phyloP scores from a whole-genome alignment of 1,284 basidiomycete genomes.

The Heimioporus retisporus region DNA sequence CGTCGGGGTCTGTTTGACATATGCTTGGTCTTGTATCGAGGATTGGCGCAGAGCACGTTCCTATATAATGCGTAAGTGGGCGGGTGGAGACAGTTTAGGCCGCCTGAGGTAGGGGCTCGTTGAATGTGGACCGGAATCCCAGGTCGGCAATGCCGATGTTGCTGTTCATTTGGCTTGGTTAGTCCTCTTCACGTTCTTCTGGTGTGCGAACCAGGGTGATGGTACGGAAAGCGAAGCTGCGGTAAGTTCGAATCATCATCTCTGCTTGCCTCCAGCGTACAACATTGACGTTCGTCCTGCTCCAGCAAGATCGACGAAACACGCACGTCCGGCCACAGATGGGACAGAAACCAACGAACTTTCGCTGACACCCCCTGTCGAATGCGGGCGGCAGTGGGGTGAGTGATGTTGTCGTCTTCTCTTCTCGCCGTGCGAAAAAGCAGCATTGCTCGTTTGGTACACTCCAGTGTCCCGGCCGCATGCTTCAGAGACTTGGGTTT shows the following conservation, averaged over 20 bases:
- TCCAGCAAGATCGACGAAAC: slow-evolving; percentile 20
- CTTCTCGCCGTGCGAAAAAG: slow-evolving; percentile 21
- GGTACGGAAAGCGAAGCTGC: slow-evolving; percentile 28
- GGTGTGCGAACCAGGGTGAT: slow-evolving; percentile 37
- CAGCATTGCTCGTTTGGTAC: slow-evolving; percentile 9
- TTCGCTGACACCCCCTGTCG: slow-evolving; percentile 22
- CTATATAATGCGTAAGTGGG: no score
- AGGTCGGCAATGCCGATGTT: slow-evolving; percentile 18
- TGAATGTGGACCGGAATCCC: no score
- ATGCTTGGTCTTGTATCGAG: no score
- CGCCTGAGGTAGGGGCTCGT: no score
- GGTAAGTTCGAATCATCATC: slow-evolving; percentile 46
- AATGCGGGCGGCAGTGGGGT: slow-evolving; percentile 28
- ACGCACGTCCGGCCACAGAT: slow-evolving; percentile 30
- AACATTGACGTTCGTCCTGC: slow-evolving; percentile 4
- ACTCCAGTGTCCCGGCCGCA: background rate
- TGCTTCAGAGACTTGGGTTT: slow-evolving; percentile 18
- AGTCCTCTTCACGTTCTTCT: slow-evolving; percentile 40
- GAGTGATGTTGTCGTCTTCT: slow-evolving; percentile 24
- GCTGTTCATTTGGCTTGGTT: slow-evolving; percentile 28
- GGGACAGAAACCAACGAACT: slow-evolving; percentile 33
- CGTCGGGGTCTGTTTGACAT: no score
- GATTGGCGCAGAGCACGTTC: no score
- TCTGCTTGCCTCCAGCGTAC: slow-evolving; percentile 14
- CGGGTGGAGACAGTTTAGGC: no score